Percentiles rank a stretch among this genome's conserved stretches.
These are phyloP conservation scores for Aspergillus flavus DNA, from an alignment of 2,329 filamentous ascomycete species.

Conservation along the genomic window DNA sequence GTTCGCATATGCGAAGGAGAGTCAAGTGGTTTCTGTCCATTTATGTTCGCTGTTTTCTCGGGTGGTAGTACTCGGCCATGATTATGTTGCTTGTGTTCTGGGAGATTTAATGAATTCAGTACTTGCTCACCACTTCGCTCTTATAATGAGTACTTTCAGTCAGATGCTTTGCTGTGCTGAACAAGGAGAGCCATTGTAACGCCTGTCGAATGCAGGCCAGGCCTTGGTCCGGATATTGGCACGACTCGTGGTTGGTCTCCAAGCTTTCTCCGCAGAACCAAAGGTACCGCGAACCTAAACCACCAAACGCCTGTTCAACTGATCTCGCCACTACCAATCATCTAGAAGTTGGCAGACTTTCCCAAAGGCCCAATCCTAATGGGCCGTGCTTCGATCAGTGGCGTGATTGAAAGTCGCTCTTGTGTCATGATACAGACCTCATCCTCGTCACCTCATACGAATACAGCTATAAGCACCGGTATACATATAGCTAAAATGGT, in stretches of 20 bases:
- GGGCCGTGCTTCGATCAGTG: neutral
- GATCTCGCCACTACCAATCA: neutral
- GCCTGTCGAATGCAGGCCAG: neutral
- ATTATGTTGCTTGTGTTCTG: neutral
- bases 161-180: neutral
- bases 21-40: neutral
- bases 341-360: neutral
- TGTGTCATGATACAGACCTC: neutral
- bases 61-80: neutral
- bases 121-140: neutral
- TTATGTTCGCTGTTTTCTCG: neutral
- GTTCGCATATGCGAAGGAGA: neutral
- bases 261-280: slow-evolving; percentile 1
- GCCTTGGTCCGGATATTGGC: neutral
- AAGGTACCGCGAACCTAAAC: neutral
- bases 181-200: neutral
- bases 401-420: neutral
- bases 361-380: neutral
- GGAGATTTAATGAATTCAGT: neutral
- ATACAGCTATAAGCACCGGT: neutral
- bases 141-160: neutral
- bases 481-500: neutral
- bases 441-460: neutral
- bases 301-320: neutral
- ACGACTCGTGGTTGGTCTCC: neutral